Base-by-base conservation (phyloP, 345 rosid species). In the Brassica napus region DNA sequence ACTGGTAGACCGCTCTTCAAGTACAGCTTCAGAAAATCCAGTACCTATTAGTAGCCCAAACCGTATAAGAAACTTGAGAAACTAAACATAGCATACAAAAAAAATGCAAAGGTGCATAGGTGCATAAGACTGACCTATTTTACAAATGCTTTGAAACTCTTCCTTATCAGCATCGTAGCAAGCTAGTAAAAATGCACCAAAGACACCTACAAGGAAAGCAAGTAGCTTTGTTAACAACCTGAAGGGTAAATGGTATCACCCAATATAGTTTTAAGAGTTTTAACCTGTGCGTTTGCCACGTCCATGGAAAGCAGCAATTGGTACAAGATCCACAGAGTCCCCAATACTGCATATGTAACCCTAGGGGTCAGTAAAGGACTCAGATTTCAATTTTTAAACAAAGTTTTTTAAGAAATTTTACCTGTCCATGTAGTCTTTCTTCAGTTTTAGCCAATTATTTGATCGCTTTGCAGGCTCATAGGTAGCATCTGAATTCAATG, bases 351-450 rank as follows among this genome's bases (percentile, higher is more conserved):
- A 85, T 12, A 32, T 58, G 68, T 24, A 58, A 71, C 47, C 39
- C 31, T 26, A 72, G 4, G 42, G 62, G 78, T 77, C 26, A 82
- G 69, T 3, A 55, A 82, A 52, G 15, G 11, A 75, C 63, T 58
- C 4, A 2, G 76, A 35, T 37, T 37, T 55, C 24, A 18, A 59
- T 14, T 31, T 37, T 10, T 11, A 35, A 23, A 23, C 32, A 1
- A 55, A 1, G 0, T 11, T 24, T 58, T 23, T 10, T 18, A 61
- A 47, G 52, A 66, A 75, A 28, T 21, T 79, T 81, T 86, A 85
- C 98, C 88, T 87, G 63, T 93, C 98, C 92, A 89, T 95, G 68
- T 91, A 95, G 87, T 93, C 98, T 83, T 93, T 95, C 92, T 95
- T 95, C 77, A 95, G 79, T 82, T 93, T 95, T 64, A 95, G 88